Evolutionary conservation across 768 basidiomycete genomes (phyloP).

Genomic region (Chalciporus pseudorubinellus): DNA sequence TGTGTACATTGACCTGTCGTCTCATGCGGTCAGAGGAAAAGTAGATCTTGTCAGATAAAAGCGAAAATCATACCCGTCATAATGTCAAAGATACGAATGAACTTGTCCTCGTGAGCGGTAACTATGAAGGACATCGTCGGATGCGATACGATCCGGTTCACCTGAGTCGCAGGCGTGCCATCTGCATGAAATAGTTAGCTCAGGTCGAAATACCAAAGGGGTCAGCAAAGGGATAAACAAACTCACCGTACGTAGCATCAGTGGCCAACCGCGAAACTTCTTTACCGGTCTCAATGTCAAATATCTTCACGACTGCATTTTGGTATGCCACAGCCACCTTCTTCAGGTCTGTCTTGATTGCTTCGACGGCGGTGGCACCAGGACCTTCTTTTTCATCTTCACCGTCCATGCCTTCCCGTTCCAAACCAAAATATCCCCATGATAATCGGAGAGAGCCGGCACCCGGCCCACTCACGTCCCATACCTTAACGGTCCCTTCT

Average conservation of each 20-base stretch:
- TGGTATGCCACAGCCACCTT: constrained; percentile 90
- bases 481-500: constrained; percentile 90
- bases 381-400: constrained; percentile 45
- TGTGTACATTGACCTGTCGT: constrained; percentile 77
- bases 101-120: constrained; percentile 92
- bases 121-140: constrained; percentile 87
- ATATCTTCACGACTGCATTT: constrained; percentile 86
- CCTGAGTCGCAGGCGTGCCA: constrained; percentile 71
- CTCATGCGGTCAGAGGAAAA: constrained; percentile 3
- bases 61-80: constrained; percentile 58
- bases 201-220: neutral
- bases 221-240: neutral
- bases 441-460: constrained; percentile 62
- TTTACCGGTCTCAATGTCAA: constrained; percentile 86
- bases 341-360: constrained; percentile 77
- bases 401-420: constrained; percentile 37
- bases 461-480: constrained; percentile 77
- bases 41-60: neutral
- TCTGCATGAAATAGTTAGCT: constrained; percentile 42
- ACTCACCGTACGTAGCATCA: constrained; percentile 57
- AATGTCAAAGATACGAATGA: constrained; percentile 86
- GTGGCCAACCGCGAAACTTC: constrained; percentile 62
- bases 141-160: constrained; percentile 86
- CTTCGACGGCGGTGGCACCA: constrained; percentile 82
- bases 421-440: constrained; percentile 78